Evolutionary conservation across 306 rosid genomes (phyloP).

Genomic region (Rosa multiflora): DNA sequence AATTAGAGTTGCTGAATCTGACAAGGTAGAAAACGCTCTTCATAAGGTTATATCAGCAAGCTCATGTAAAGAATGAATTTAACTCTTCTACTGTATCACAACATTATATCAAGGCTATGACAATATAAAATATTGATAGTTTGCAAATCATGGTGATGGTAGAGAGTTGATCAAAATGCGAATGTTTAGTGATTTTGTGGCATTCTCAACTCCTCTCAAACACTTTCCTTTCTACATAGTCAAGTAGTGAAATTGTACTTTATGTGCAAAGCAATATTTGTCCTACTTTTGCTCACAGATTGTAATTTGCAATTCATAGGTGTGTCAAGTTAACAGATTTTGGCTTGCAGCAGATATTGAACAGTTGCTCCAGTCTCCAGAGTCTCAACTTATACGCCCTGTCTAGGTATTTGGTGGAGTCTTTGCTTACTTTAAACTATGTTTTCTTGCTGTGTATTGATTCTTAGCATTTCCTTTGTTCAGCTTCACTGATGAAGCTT

Average conservation of each 20-base stretch:
- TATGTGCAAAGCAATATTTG: constrained; percentile 20
- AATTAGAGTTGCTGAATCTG: constrained; percentile 55
- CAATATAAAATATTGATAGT: not conserved
- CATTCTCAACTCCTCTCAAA: not conserved
- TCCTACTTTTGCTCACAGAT: constrained; percentile 21
- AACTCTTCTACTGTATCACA: not conserved
- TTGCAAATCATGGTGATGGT: not conserved
- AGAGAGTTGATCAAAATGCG: not conserved
- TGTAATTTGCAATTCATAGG: constrained; percentile 39
- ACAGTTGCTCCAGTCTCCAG: constrained; percentile 50
- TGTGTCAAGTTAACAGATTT: constrained; percentile 68
- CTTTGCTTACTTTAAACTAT: constrained; percentile 10
- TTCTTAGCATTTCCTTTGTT: constrained; percentile 25
- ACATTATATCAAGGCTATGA: not conserved
- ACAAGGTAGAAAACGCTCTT: constrained; percentile 52
- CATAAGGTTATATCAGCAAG: not conserved
- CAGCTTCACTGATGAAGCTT: constrained; percentile 77
- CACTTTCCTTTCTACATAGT: not conserved
- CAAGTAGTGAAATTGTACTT: not conserved
- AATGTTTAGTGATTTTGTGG: not conserved
- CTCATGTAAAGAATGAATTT: not conserved
- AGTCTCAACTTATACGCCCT: constrained; percentile 81
- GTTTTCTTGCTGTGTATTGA: constrained; percentile 18
- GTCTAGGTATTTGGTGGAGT: constrained; percentile 54
- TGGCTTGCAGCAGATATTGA: constrained; percentile 62